These are phyloP conservation scores for Pyricularia pennisetigena DNA, from an alignment of 2,329 filamentous ascomycete genomes.

Conservation along the genomic window DNA sequence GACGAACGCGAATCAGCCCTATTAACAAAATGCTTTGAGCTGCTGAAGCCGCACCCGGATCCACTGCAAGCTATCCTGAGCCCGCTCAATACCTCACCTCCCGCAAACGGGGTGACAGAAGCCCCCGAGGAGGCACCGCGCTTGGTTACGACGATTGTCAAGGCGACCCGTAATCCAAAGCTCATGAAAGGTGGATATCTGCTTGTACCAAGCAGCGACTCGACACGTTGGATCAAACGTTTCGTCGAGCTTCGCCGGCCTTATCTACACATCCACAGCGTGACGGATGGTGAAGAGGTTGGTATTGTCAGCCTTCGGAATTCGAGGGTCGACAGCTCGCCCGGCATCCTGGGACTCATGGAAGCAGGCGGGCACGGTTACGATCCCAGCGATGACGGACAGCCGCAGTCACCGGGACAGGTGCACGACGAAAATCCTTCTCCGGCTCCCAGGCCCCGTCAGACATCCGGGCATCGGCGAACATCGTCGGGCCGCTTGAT, in stretches of 20 bases:
- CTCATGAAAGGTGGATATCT: slow-evolving; percentile 83
- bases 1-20: slow-evolving; percentile 34
- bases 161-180: slow-evolving; percentile 69
- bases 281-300: slow-evolving; percentile 80
- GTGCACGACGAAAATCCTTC: slow-evolving; percentile 6
- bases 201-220: slow-evolving; percentile 72
- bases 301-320: slow-evolving; percentile 83
- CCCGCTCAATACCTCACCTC: slow-evolving; percentile 56
- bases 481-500: slow-evolving; percentile 42
- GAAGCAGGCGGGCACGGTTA: slow-evolving; percentile 22
- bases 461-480: slow-evolving; percentile 27
- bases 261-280: slow-evolving; percentile 83
- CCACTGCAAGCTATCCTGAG: slow-evolving; percentile 45
- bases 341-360: slow-evolving; percentile 73
- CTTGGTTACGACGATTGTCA: slow-evolving; percentile 67
- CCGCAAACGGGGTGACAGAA: slow-evolving; percentile 46
- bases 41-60: slow-evolving; percentile 56
- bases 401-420: slow-evolving; percentile 8
- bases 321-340: slow-evolving; percentile 83
- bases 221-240: slow-evolving; percentile 78
- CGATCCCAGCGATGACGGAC: slow-evolving; percentile 9
- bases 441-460: neutral
- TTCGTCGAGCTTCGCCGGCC: slow-evolving; percentile 88
- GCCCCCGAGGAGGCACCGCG: slow-evolving; percentile 44
- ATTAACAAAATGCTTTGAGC: slow-evolving; percentile 45